Evolutionary conservation across 495 filamentous ascomycete genomes (phyloP).

Genomic region (Arthonia radiata): DNA sequence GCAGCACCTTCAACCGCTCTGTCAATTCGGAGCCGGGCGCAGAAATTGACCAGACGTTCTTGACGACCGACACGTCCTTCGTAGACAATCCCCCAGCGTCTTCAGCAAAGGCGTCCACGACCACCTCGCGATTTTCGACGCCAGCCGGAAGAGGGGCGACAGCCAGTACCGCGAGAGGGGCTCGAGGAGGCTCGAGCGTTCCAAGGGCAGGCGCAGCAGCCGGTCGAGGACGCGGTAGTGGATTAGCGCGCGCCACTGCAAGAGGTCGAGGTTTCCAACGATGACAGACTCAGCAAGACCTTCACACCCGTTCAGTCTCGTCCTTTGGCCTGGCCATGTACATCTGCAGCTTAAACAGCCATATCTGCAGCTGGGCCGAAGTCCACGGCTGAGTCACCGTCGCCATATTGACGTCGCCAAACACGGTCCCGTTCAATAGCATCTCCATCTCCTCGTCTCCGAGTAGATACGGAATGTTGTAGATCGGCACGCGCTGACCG

Average conservation of each 20-base stretch:
- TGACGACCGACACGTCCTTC: slow-evolving; percentile 93
- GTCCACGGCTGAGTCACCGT: slow-evolving; percentile 11
- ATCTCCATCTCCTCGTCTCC: slow-evolving; percentile 12
- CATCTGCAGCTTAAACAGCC: slow-evolving; percentile 44
- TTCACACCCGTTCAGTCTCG: too few relatives aligned
- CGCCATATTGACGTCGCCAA: slow-evolving; percentile 15
- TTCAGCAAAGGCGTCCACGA: slow-evolving; percentile 27
- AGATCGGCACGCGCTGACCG: slow-evolving; percentile 6
- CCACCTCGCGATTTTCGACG: slow-evolving; percentile 15
- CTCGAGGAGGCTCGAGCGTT: too few relatives aligned
- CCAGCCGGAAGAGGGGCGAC: slow-evolving; percentile 14
- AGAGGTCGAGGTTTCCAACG: slow-evolving; percentile 11
- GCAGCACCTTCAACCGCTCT: slow-evolving; percentile 3
- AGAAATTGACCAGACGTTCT: slow-evolving; percentile 62
- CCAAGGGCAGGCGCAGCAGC: too few relatives aligned
- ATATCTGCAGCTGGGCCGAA: slow-evolving; percentile 26
- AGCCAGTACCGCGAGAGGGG: slow-evolving; percentile 13
- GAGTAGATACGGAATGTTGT: slow-evolving; percentile 7
- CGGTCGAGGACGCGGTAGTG: too few relatives aligned
- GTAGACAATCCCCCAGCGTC: slow-evolving; percentile 63
- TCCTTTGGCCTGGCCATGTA: slow-evolving; percentile 18
- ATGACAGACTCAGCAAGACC: too few relatives aligned
- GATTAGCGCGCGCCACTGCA: slow-evolving; percentile 19
- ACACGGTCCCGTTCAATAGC: slow-evolving; percentile 10
- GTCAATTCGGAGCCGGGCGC: slow-evolving; percentile 7